These are phyloP conservation scores for Candida sojae DNA, from an alignment of 1,139 yeast genomes.

Conservation along the genomic window DNA sequence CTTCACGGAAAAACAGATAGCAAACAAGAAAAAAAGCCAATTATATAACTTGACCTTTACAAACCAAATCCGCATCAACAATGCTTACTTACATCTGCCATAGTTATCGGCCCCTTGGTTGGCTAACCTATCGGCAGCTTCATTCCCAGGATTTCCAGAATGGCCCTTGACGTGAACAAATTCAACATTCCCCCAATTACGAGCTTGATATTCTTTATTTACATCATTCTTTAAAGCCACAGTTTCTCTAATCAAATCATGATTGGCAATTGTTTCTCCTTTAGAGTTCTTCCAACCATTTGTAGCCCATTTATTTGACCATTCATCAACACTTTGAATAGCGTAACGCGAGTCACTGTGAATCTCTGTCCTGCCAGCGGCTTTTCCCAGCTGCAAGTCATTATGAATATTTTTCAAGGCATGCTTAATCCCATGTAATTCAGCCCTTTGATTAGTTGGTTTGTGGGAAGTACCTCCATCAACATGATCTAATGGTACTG, in stretches of 20 bases:
- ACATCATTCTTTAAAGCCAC: conserved; percentile 28
- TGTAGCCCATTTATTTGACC: conserved; percentile 54
- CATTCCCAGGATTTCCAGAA: conserved; percentile 68
- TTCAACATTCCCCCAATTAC: conserved; percentile 34
- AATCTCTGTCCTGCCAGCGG: conserved; percentile 30
- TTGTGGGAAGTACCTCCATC: conserved; percentile 5
- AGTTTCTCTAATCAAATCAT: conserved; percentile 45
- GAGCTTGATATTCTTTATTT: conserved; percentile 22
- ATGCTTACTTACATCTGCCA: conserved; percentile 4
- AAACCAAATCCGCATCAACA: too few relatives aligned
- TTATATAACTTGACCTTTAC: too few relatives aligned
- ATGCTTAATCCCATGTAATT: conserved; percentile 61
- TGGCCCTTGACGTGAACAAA: conserved; percentile 75
- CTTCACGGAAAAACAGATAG: too few relatives aligned
- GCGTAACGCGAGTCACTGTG: conserved; percentile 63
- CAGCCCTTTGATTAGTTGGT: conserved; percentile 87
- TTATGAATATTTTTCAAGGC: conserved; percentile 49
- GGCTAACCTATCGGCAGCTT: conserved; percentile 76
- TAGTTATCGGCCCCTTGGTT: conserved; percentile 54
- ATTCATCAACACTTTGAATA: conserved; percentile 45
- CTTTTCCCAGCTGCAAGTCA: conserved; percentile 15
- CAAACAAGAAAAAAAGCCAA: too few relatives aligned
- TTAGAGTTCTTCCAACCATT: conserved; percentile 53
- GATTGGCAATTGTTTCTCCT: conserved; percentile 51
- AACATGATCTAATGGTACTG: conserved; percentile 46